Percentiles rank a stretch among this genome's conserved stretches.
Evolutionary conservation across 768 basidiomycete genomes (phyloP).

Genomic region (Lactifluus subvellereus): DNA sequence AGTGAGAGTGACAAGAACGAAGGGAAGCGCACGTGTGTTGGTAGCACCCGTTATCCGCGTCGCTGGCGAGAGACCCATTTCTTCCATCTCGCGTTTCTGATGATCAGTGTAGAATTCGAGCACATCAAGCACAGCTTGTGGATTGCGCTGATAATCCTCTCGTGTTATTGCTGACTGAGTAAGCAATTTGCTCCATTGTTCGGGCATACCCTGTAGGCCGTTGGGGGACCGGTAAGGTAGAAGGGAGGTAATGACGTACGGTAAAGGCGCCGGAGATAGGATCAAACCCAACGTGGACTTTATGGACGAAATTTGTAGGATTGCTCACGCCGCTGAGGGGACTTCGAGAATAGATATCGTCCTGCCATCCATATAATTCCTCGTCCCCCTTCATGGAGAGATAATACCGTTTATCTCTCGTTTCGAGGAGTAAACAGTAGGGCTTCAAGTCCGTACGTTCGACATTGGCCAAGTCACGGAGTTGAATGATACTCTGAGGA

Average conservation of each 20-base stretch:
- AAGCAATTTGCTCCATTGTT: constrained; percentile 96
- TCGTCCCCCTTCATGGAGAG: constrained; percentile 88
- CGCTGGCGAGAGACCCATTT: constrained; percentile 36
- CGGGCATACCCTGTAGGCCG: constrained; percentile 74
- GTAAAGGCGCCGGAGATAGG: constrained; percentile 92
- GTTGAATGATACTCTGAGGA: constrained; percentile 53
- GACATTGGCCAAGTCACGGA: constrained; percentile 79
- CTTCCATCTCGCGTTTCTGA: constrained; percentile 89
- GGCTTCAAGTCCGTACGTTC: constrained; percentile 93
- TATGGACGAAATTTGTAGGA: constrained; percentile 97
- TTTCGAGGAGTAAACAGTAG: constrained; percentile 85
- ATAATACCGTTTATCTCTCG: constrained; percentile 75
- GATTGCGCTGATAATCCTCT: constrained; percentile 95
- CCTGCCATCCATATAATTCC: constrained; percentile 97
- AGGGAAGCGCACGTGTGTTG: constrained; percentile 22
- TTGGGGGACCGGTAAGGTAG: not conserved
- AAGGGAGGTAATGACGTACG: constrained; percentile 41
- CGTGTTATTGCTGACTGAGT: constrained; percentile 96
- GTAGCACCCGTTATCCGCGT: constrained; percentile 25
- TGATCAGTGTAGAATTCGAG: constrained; percentile 98
- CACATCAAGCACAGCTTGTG: constrained; percentile 95
- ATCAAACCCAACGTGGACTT: constrained; percentile 97
- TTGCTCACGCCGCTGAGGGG: constrained; percentile 91
- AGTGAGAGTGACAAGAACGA: constrained; percentile 29
- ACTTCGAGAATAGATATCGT: constrained; percentile 89